phyloP scores from a whole-genome alignment of 2,329 filamentous ascomycete species.

The Xylaria sp. region DNA sequence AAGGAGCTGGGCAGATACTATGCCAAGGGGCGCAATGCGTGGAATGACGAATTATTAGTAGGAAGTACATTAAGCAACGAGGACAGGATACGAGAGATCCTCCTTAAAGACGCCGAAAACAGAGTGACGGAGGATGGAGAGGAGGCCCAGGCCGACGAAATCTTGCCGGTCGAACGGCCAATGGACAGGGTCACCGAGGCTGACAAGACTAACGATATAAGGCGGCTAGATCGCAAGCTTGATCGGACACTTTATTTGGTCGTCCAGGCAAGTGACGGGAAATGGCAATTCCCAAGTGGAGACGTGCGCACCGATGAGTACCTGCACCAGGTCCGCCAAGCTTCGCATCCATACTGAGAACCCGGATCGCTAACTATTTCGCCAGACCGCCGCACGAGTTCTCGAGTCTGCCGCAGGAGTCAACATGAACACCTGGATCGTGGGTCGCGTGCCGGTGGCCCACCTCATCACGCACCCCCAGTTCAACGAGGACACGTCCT shows the following conservation, averaged over 20 bases:
- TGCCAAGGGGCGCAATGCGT: conserved; percentile 68
- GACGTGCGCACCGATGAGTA: conserved; percentile 71
- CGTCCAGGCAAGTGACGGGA: conserved; percentile 70
- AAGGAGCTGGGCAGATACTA: conserved; percentile 86
- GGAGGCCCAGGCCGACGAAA: conserved; percentile 58
- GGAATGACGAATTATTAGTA: conserved; percentile 89
- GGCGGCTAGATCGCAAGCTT: conserved; percentile 77
- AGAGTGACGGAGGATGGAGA: conserved; percentile 64
- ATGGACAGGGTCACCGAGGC: conserved; percentile 74
- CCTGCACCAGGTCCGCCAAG: conserved; percentile 73
- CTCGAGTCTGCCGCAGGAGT: conserved; percentile 76
- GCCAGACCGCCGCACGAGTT: conserved; percentile 78
- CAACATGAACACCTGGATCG: conserved; percentile 99
- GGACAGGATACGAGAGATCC: conserved; percentile 65
- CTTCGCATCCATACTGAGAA: background rate
- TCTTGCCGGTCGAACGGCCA: conserved; percentile 71
- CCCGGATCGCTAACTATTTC: conserved; percentile 20
- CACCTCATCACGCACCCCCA: conserved; percentile 66
- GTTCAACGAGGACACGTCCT: conserved; percentile 46
- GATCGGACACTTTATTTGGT: conserved; percentile 86
- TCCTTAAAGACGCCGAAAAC: conserved; percentile 76
- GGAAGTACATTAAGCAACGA: conserved; percentile 70
- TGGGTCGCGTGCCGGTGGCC: conserved; percentile 86
- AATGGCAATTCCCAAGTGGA: conserved; percentile 83
- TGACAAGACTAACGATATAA: conserved; percentile 73